Base-by-base conservation (phyloP, 2,329 filamentous ascomycete genomes). In the Xylogone sp. region DNA sequence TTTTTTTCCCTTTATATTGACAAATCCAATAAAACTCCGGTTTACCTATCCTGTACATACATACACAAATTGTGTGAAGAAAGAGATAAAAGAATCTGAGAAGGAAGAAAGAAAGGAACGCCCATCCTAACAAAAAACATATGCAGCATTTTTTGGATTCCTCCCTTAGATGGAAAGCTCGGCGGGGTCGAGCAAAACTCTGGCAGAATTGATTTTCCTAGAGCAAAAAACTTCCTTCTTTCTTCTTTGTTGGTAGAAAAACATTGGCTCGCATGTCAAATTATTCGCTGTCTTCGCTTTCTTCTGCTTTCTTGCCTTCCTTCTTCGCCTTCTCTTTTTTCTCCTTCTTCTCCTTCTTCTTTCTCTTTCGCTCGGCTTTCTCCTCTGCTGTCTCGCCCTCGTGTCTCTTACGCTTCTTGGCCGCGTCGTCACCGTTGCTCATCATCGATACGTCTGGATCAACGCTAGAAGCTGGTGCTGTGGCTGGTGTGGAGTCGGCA, bases 331-430 rank as follows among this genome's bases (percentile, higher is more conserved):
- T 39, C 66, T 79, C 24, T 51, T 72, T 77, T 66, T 79, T 75
- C 51, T 70, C 69, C 53, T 74, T 75, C 68, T 80, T 82, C 53
- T 76, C 75, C 56, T 78, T 77, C 58, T 72, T 72, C 62, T 76
- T 75, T 62, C 74, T 71, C 54, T 73, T 77, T 63, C 78, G 71
- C 56, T 71, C 70, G 42, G 74, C 74, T 65, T 80, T 82, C 72
- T 79, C 84, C 66, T 89, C 85, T 21, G 83, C 72, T 16, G 83
- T 86, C 74, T 90, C 86, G 64, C 87, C 86, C 31, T 90, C 86
- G 68, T 89, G 86, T 79, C 91, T 84, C 75, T 89, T 88, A 63
- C 86, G 82, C 77, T 89, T 94, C 79, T 81, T 87, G 48, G 83
- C 81, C 62, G 81, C 78, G 48, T 82, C 78, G 50, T 78, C 78